Conservation (phyloP, 768 basidiomycete species). For the Mycena indigotica region DNA sequence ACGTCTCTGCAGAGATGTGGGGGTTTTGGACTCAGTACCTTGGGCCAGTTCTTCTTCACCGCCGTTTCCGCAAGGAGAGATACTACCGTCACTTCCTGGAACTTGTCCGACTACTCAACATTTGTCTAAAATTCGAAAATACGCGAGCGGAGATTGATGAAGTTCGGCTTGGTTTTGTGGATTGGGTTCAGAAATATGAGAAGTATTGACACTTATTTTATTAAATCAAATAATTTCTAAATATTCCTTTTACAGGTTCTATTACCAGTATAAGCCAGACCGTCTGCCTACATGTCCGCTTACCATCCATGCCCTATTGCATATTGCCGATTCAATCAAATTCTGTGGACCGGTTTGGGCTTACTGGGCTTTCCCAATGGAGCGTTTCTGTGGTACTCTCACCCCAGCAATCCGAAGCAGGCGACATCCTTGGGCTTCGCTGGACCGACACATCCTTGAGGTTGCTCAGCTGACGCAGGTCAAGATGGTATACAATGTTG, state of each 20-base stretch:
- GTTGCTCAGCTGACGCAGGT: conserved; percentile 6
- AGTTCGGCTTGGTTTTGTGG: background rate
- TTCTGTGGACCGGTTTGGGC: conserved; percentile 32
- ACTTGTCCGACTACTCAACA: conserved; percentile 39
- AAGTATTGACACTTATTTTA: conserved; percentile 1
- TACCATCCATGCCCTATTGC: conserved; percentile 23
- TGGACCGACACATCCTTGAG: conserved; percentile 2
- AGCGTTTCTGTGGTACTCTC: background rate
- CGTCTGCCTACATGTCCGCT: conserved; percentile 21
- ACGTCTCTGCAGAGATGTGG: conserved; percentile 40
- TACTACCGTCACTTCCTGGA: conserved; percentile 47
- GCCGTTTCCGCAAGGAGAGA: conserved; percentile 30
- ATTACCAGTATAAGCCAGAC: conserved; percentile 22
- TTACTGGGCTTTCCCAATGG: background rate
- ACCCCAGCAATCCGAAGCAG: conserved; percentile 8
- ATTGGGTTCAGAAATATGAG: conserved; percentile 35
- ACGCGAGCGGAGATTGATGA: background rate
- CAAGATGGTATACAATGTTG: conserved; percentile 1
- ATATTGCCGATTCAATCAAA: conserved; percentile 37
- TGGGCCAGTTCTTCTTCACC: conserved; percentile 39
- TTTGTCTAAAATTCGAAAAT: conserved; percentile 22
- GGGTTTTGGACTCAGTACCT: conserved; percentile 44
- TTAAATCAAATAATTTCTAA: conserved; percentile 6
- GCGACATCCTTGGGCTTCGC: conserved; percentile 3
- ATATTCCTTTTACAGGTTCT: conserved; percentile 12